These are phyloP conservation scores for Salix caprea DNA, from an alignment of 345 rosid genomes.

Conservation along the genomic window DNA sequence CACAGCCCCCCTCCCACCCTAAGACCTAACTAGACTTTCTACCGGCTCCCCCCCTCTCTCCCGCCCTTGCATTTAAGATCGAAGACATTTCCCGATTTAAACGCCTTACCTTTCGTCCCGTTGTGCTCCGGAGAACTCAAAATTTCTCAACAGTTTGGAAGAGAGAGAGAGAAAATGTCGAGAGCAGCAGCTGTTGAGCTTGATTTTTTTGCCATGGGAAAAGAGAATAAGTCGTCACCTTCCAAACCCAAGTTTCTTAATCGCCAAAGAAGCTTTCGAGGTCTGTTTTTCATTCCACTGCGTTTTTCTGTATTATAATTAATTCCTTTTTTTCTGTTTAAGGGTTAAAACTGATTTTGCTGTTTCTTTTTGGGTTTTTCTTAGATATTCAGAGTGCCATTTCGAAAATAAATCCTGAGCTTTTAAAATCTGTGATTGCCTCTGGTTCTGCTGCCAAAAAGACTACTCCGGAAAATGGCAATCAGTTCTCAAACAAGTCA, in stretches of 20 bases:
- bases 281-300: conserved; percentile 12
- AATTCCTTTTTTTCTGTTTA: no score
- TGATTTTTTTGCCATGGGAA: conserved; percentile 63
- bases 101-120: background rate
- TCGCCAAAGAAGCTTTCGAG: conserved; percentile 76
- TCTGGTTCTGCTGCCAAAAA: conserved; percentile 28
- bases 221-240: conserved; percentile 19
- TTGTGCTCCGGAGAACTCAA: background rate
- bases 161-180: conserved; percentile 31
- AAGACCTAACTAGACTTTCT: no score
- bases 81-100: background rate
- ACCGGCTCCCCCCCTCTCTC: no score
- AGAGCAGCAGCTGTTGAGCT: conserved; percentile 51
- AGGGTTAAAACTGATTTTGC: background rate
- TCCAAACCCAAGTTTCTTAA: conserved; percentile 42
- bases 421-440: conserved; percentile 64
- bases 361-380: background rate
- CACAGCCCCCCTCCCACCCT: no score
- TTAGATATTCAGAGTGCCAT: conserved; percentile 75
- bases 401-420: conserved; percentile 75
- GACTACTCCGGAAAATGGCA: background rate
- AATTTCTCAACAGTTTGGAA: background rate
- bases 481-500: conserved; percentile 17
- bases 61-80: background rate
- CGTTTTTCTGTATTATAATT: background rate